phyloP scores from a whole-genome alignment of 371 early-diverging fungal species.

The Amoeboradix gromovi region DNA sequence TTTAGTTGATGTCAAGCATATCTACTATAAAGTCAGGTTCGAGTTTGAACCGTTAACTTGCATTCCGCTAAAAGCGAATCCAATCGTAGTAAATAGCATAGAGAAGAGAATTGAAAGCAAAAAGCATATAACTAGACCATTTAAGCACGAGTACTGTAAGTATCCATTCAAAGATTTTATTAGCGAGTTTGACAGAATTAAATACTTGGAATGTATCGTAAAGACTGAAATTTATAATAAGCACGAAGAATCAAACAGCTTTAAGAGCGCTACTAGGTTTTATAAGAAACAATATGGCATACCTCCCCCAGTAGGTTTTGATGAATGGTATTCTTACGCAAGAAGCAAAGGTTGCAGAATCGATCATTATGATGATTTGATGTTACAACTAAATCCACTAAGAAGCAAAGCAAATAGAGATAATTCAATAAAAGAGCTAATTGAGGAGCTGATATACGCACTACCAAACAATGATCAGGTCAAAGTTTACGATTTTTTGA shows the following conservation, averaged over 20 bases:
- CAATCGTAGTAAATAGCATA: too few relatives aligned
- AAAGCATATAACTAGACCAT: too few relatives aligned
- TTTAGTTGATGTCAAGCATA: too few relatives aligned
- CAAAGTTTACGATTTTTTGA: background rate
- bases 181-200: background rate
- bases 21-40: too few relatives aligned
- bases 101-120: too few relatives aligned
- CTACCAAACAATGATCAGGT: background rate
- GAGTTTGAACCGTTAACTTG: too few relatives aligned
- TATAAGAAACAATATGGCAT: background rate
- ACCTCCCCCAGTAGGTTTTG: background rate
- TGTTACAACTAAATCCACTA: background rate
- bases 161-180: background rate
- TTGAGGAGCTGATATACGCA: background rate
- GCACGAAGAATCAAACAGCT: background rate
- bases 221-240: background rate
- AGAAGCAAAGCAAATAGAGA: background rate
- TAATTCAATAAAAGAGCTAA: background rate
- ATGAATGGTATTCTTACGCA: background rate
- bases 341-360: background rate
- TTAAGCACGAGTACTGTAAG: background rate
- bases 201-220: background rate
- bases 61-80: too few relatives aligned
- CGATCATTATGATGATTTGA: background rate
- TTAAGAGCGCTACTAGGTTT: background rate